Evolutionary conservation across 257 asterid species (phyloP), one percentile per base, ranked within the genome.

Genomic region (Echium plantagineum): DNA sequence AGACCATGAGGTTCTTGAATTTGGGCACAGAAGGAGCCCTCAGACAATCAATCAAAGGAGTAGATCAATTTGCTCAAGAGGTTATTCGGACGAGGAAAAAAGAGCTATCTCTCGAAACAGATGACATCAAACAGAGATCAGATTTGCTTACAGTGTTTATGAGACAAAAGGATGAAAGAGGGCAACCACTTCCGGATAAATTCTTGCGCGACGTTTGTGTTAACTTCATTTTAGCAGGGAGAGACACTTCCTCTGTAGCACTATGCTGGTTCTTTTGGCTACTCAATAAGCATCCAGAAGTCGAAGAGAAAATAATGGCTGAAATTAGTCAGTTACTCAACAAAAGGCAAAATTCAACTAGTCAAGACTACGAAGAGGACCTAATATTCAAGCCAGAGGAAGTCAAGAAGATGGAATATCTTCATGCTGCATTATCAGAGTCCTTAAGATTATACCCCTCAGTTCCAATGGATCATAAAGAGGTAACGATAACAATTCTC

Each of bases 191-290:
- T 35, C 82, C 95, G 3, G 88, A 83, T 9, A 75, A 65, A 59
- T 76, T 85, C 31, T 71, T 91, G 83, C 64, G 95, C 9, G 98
- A 91, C 63, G 74, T 91, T 20, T 91, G 98, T 21, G 98, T 91
- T 59, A 91, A 91, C 48, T 91, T 91, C 66, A 91, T 91, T 16
- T 59, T 91, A 63, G 98, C 98, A 0, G 98, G 98, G 56, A 80
- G 98, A 72, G 98, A 91, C 76, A 91, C 98, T 58, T 90, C 97
- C 6, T 90, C 97, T 18, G 97, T 90, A 49, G 97, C 97, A 21
- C 71, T 90, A 2, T 83, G 94, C 75, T 90, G 98, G 98, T 91
- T 91, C 61, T 91, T 91, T 84, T 91, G 98, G 98, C 74, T 91
- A 55, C 64, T 88, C 52, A 53, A 68, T 58, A 30, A 19, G 63